Evolutionary conservation across 2,329 filamentous ascomycete genomes (phyloP), one percentile per base, ranked within the genome.

Genomic region (Scleromitrula shiraiana): DNA sequence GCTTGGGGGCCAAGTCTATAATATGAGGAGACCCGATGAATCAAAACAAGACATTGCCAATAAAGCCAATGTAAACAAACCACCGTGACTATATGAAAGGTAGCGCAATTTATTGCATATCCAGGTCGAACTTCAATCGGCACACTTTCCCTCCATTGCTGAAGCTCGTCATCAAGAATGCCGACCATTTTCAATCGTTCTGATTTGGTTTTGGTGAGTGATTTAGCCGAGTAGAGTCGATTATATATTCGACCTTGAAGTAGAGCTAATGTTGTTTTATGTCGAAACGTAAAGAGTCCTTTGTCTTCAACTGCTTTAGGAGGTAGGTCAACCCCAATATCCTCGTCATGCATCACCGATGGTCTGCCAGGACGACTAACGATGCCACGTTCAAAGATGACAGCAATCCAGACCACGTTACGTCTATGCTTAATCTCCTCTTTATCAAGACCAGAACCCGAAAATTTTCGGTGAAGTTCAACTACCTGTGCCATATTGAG

Each of bases 391-490:
- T 60, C 58, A 17, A 57, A 29, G 14, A 59, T 30, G 35, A 52
- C 52, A 37, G 54, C 49, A 7, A 60, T 46, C 58, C 58, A 60
- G 38, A 56, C 59, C 35, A 60, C 54, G 42, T 60, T 59, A 14
- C 52, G 45, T 40, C 58, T 45, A 33, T 56, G 50, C 42, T 58
- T 49, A 26, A 53, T 50, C 17, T 56, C 52, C 19, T 46, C 46
- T 8, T 46, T 39, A 22, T 41, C 17, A 35, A 58, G 44, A 12
- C 53, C 50, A 9, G 50, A 53, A 17, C 50, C 49, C 41, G 51
- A 46, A 7, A 54, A 42, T 26, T 48, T 50, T 17, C 53, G 52
- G 38, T 61, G 56, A 20, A 61, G 53, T 17, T 57, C 58, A 24
- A 61, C 36, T 26, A 51, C 46, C 35, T 57, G 46, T 26, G 56